phyloP scores from a whole-genome alignment of 768 basidiomycete genomes.

The Lanmaoa rubissima region DNA sequence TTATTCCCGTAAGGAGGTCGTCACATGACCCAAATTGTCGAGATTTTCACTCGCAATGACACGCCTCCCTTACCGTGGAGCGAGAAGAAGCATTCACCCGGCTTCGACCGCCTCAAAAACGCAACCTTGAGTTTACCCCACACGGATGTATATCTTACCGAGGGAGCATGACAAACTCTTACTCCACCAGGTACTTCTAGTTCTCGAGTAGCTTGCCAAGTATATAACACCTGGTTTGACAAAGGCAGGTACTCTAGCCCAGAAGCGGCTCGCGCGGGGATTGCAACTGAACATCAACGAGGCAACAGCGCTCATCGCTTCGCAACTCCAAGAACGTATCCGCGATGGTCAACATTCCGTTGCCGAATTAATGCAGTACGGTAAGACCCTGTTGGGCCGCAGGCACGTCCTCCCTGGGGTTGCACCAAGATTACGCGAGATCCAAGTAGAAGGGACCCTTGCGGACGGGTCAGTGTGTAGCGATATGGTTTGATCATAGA shows the following conservation, averaged over 20 bases:
- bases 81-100: background rate
- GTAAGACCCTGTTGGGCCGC: slow-evolving; percentile 83
- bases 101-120: background rate
- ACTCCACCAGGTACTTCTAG: slow-evolving; percentile 56
- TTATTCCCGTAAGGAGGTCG: background rate
- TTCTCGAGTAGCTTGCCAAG: background rate
- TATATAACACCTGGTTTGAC: background rate
- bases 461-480: slow-evolving; percentile 64
- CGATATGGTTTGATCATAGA: background rate
- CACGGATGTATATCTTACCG: slow-evolving; percentile 67
- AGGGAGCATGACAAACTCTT: slow-evolving; percentile 74
- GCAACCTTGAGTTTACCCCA: background rate
- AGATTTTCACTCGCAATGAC: background rate
- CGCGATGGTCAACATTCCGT: slow-evolving; percentile 88
- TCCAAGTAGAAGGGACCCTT: slow-evolving; percentile 95
- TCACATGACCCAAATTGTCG: slow-evolving; percentile 9
- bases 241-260: slow-evolving; percentile 85
- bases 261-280: slow-evolving; percentile 94
- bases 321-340: slow-evolving; percentile 91
- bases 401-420: slow-evolving; percentile 88
- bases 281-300: slow-evolving; percentile 84
- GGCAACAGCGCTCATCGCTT: slow-evolving; percentile 84
- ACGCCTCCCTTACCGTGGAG: slow-evolving; percentile 11
- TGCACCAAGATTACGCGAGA: slow-evolving; percentile 69
- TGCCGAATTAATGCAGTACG: slow-evolving; percentile 89